Evolutionary conservation across 2,329 filamentous ascomycete species (phyloP), one percentile per base, ranked within the genome.

Genomic region (Alternaria brassicae): DNA sequence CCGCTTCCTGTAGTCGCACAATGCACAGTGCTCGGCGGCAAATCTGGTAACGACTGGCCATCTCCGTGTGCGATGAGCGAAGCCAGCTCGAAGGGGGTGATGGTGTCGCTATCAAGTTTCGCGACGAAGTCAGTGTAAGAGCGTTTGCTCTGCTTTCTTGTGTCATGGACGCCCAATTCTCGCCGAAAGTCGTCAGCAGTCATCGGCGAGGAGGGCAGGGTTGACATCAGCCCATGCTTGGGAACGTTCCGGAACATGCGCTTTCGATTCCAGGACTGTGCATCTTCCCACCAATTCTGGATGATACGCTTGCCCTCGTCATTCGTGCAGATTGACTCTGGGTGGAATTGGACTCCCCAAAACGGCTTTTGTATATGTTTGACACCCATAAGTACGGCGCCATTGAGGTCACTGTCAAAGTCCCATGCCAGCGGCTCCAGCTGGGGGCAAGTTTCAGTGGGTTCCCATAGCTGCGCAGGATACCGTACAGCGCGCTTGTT

Each of bases 271-370:
- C 90, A 93, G 40, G 77, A 74, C 54, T 83, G 78, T 1, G 88
- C 88, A 71, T 87, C 82, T 4, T 76, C 72, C 84, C 93, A 95
- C 92, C 93, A 97, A 70, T 91, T 92, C 50, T 77, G 77, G 34
- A 96, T 82, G 25, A 96, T 82, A 13, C 81, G 79, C 19, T 84
- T 85, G 1, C 90, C 89, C 60, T 85, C 84, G 3, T 82, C 79
- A 37, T 91, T 90, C 4, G 93, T 96, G 75, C 92, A 96, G 13
- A 92, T 86, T 0, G 92, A 96, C 76, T 97, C 93, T 0, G 93
- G 93, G 72, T 97, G 93, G 69, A 95, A 97, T 72, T 97, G 93
- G 17, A 97, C 83, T 0, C 91, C 93, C 89, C 91, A 96, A 63
- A 94, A 91, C 0, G 93, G 93, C 65, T 87, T 89, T 1, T 64